A percentile compares a stretch with the other conserved stretches of the same genome.
phyloP scores from a whole-genome alignment of 352 stramenopile species.

The Globisporangium echinulatum region DNA sequence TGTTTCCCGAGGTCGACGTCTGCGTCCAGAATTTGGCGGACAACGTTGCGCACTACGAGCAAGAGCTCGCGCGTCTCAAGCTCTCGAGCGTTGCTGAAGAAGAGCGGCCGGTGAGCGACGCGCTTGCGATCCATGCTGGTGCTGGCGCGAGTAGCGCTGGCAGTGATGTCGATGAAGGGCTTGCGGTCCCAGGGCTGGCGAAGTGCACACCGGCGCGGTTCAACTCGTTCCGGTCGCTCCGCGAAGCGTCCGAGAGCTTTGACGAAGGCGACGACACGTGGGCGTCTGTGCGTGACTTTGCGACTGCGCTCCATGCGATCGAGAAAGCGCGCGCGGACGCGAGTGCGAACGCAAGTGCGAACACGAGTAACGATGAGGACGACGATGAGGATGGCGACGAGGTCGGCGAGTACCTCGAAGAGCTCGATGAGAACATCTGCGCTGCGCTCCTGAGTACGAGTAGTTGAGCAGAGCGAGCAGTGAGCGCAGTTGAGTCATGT shows the following conservation, averaged over 20 bases:
- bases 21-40: conserved; percentile 60
- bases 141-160: not conserved
- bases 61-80: conserved; percentile 66
- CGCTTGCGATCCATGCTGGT: not conserved
- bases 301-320: conserved; percentile 13
- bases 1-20: conserved; percentile 65
- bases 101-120: conserved; percentile 4
- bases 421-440: conserved; percentile 8
- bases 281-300: conserved; percentile 10
- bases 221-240: conserved; percentile 72
- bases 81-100: conserved; percentile 16
- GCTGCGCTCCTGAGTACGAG: not conserved
- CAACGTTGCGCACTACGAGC: conserved; percentile 81
- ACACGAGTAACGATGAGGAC: conserved; percentile 10
- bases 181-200: conserved; percentile 65
- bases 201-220: conserved; percentile 78
- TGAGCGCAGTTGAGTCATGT: too few species aligned
- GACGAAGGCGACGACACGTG: conserved; percentile 19
- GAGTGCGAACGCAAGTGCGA: conserved; percentile 7
- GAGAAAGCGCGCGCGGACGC: conserved; percentile 1
- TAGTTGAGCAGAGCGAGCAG: not conserved
- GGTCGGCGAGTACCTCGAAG: conserved; percentile 1
- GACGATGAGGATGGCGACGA: conserved; percentile 3
- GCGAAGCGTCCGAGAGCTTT: conserved; percentile 23
- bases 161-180: conserved; percentile 36